Evolutionary conservation across 306 rosid genomes (phyloP).

Genomic region (Lupinus albus): DNA sequence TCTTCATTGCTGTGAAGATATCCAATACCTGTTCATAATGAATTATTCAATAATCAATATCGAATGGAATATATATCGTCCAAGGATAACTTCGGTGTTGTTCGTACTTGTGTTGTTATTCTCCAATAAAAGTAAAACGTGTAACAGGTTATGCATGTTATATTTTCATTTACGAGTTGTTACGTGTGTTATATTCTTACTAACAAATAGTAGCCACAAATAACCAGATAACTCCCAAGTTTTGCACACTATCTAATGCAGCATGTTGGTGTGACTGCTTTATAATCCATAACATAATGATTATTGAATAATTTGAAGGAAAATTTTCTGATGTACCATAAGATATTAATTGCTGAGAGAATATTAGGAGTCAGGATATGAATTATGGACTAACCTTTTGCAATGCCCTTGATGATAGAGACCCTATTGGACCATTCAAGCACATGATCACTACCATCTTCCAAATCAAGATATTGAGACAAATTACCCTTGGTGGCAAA

Average conservation of each 20-base stretch:
- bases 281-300: not conserved
- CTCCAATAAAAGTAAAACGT: too few species aligned
- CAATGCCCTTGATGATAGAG: constrained; percentile 70
- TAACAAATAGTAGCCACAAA: too few species aligned
- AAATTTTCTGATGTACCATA: not conserved
- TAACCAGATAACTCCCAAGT: too few species aligned
- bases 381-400: constrained; percentile 62
- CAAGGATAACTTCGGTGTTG: not conserved
- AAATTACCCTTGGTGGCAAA: constrained; percentile 62
- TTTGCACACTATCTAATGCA: not conserved
- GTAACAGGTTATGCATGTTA: too few species aligned
- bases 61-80: constrained; percentile 1
- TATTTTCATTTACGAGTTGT: too few species aligned
- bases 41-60: constrained; percentile 12
- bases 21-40: constrained; percentile 57
- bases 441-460: constrained; percentile 56
- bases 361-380: not conserved
- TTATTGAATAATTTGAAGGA: not conserved
- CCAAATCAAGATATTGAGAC: constrained; percentile 66
- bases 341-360: constrained; percentile 1
- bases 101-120: too few species aligned
- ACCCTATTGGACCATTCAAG: constrained; percentile 84
- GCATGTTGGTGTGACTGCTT: not conserved
- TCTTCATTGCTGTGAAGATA: constrained; percentile 66
- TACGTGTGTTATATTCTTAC: too few species aligned